A percentile compares a stretch with the other conserved stretches of the same genome.
These are phyloP conservation scores for sorghum (Sorghum bicolor) DNA, from an alignment of 176 grass and related monocot genomes.

Conservation along the genomic window DNA sequence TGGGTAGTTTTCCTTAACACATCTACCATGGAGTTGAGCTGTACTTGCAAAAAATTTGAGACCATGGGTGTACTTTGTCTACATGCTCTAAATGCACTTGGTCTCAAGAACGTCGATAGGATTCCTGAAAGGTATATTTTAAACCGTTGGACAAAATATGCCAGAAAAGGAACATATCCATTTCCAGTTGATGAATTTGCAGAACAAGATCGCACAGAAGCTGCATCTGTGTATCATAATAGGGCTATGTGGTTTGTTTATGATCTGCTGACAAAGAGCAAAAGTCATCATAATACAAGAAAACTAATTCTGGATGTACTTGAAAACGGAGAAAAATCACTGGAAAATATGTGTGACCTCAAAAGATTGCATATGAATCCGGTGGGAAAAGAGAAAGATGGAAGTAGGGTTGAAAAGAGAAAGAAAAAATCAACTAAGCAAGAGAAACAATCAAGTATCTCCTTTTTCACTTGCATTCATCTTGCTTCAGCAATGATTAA, in stretches of 20 bases:
- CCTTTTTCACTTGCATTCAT: slow-evolving; percentile 31
- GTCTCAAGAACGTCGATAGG: slow-evolving; percentile 60
- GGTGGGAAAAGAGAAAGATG: slow-evolving; percentile 62
- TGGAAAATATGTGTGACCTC: slow-evolving; percentile 65
- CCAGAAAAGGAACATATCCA: slow-evolving; percentile 48
- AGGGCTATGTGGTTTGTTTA: slow-evolving; percentile 66
- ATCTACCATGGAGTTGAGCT: slow-evolving; percentile 58
- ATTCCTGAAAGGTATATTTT: slow-evolving; percentile 75
- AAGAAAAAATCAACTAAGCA: slow-evolving; percentile 72
- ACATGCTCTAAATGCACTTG: slow-evolving; percentile 75
- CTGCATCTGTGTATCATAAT: slow-evolving; percentile 49
- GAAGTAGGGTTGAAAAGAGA: slow-evolving; percentile 63
- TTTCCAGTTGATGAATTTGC: slow-evolving; percentile 41
- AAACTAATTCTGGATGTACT: slow-evolving; percentile 62
- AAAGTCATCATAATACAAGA: slow-evolving; percentile 51
- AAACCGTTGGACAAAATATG: slow-evolving; percentile 77
- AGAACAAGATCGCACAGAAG: slow-evolving; percentile 39
- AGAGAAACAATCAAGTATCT: slow-evolving; percentile 63
- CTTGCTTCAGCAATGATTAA: slow-evolving; percentile 25
- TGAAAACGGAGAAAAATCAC: slow-evolving; percentile 61
- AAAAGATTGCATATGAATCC: slow-evolving; percentile 60
- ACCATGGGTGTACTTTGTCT: slow-evolving; percentile 70
- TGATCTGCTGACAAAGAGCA: slow-evolving; percentile 67
- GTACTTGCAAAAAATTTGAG: slow-evolving; percentile 82
- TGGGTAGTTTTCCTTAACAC: slow-evolving; percentile 66